Evolutionary conservation across 805 yeast genomes (phyloP), one percentile per base, ranked within the genome.

Genomic region (Blastobotrys peoriensis): DNA sequence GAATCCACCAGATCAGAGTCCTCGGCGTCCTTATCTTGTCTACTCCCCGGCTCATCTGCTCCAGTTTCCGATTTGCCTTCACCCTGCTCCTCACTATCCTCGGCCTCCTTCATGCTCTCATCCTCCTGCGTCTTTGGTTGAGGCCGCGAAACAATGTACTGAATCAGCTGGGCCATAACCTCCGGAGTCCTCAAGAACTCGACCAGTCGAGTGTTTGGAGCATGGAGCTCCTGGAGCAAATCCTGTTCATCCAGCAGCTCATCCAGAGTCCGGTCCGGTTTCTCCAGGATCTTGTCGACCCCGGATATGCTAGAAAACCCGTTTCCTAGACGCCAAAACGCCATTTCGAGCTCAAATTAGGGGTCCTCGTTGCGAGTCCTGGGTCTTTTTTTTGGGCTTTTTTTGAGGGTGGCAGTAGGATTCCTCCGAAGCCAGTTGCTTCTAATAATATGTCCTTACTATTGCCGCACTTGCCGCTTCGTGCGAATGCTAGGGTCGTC

Each of bases 181-280:
- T 80, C 84, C 13, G 93, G 88, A 58, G 85, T 86, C 50, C 91
- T 74, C 44, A 93, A 69, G 56, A 81, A 81, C 56, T 87, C 93
- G 33, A 89, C 71, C 40, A 93, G 72, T 58, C 83, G 82, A 37
- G 81, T 73, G 61, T 84, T 84, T 16, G 87, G 80, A 18, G 83
- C 76, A 50, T 82, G 66, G 30, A 86, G 67, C 59, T 86, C 93
- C 46, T 84, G 84, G 21, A 84, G 68, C 22, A 86, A 63, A 47
- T 83, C 89, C 38, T 78, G 83, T 54, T 85, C 91, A 58, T 83
- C 88, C 49, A 86, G 66, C 37, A 86, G 63, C 39, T 81, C 83
- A 23, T 54, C 50, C 25, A 65, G 56, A 15, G 66, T 60, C 50
- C 65, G 69, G 46, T 73, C 70, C 3, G 70, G 70, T 45, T 65